These are phyloP conservation scores for Phytophthora multivora DNA, from an alignment of 352 stramenopile species.

Conservation along the genomic window DNA sequence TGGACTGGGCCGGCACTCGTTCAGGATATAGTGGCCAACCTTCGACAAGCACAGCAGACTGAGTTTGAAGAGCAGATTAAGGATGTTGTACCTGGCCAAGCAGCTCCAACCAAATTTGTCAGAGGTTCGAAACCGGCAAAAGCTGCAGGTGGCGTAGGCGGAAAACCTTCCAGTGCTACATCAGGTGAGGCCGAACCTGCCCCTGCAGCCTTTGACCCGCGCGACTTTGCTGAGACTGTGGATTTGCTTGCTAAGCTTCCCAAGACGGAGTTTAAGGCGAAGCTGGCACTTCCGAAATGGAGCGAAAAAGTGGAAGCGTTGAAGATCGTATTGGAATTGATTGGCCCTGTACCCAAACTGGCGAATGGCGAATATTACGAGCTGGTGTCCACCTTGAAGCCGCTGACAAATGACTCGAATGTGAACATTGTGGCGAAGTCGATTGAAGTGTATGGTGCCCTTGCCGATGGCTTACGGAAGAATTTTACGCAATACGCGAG, in stretches of 20 bases:
- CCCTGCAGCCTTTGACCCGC: conserved; percentile 63
- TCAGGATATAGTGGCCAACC: conserved; percentile 79
- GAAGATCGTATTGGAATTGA: conserved; percentile 85
- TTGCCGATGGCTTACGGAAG: conserved; percentile 81
- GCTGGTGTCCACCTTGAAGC: conserved; percentile 82
- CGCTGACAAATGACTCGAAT: conserved; percentile 83
- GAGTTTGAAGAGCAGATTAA: conserved; percentile 84
- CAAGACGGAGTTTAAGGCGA: conserved; percentile 80
- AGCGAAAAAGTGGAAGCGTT: conserved; percentile 87
- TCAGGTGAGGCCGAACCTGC: conserved; percentile 8
- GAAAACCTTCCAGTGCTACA: conserved; percentile 14
- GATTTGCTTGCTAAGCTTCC: conserved; percentile 82
- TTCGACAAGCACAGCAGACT: conserved; percentile 83
- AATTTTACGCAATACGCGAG: conserved; percentile 81
- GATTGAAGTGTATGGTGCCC: conserved; percentile 79
- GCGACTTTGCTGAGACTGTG: conserved; percentile 86
- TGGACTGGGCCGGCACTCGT: conserved; percentile 80
- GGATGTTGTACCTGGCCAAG: conserved; percentile 69
- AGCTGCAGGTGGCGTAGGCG: conserved; percentile 9
- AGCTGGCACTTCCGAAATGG: conserved; percentile 81
- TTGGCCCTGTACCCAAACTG: conserved; percentile 84
- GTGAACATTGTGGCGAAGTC: conserved; percentile 89
- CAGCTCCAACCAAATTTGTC: conserved; percentile 71
- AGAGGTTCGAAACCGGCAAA: conserved; percentile 55
- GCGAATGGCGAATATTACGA: conserved; percentile 89